Percentiles rank a stretch among this genome's conserved stretches.
phyloP scores from a whole-genome alignment of 2,329 filamentous ascomycete species.

The Colletotrichum tabaci region DNA sequence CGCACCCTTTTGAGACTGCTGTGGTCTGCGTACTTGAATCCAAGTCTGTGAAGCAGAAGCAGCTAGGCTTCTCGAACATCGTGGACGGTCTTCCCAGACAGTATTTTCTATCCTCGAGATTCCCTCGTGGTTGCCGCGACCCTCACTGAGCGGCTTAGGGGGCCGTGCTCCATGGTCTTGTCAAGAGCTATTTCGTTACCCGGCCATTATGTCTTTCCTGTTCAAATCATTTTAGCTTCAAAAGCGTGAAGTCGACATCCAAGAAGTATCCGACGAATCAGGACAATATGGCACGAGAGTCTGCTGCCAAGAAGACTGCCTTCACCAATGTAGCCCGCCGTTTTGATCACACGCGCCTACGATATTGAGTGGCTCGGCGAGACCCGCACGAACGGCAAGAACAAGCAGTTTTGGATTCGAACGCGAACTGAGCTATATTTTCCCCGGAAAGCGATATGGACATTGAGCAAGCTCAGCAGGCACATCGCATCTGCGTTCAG shows the following conservation, averaged over 20 bases:
- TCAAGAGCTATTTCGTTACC: constrained; percentile 77
- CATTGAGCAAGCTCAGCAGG: constrained; percentile 12
- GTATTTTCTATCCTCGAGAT: constrained; percentile 81
- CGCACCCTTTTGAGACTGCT: constrained; percentile 70
- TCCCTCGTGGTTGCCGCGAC: constrained; percentile 85
- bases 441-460: constrained; percentile 16
- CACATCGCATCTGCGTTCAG: constrained; percentile 3
- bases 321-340: constrained; percentile 81
- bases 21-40: constrained; percentile 93
- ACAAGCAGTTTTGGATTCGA: constrained; percentile 9
- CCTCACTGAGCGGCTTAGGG: constrained; percentile 81
- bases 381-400: no score
- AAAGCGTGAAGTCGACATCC: not conserved
- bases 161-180: constrained; percentile 84
- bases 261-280: constrained; percentile 75
- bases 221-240: not conserved
- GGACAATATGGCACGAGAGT: constrained; percentile 86
- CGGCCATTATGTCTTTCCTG: constrained; percentile 9
- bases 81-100: constrained; percentile 85
- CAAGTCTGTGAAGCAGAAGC: constrained; percentile 86
- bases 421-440: constrained; percentile 20
- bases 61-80: constrained; percentile 85
- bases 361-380: constrained; percentile 56
- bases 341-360: constrained; percentile 48
- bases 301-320: constrained; percentile 85